Base-by-base conservation (phyloP, 1,284 basidiomycete genomes). In the Boletellus deceptivus region DNA sequence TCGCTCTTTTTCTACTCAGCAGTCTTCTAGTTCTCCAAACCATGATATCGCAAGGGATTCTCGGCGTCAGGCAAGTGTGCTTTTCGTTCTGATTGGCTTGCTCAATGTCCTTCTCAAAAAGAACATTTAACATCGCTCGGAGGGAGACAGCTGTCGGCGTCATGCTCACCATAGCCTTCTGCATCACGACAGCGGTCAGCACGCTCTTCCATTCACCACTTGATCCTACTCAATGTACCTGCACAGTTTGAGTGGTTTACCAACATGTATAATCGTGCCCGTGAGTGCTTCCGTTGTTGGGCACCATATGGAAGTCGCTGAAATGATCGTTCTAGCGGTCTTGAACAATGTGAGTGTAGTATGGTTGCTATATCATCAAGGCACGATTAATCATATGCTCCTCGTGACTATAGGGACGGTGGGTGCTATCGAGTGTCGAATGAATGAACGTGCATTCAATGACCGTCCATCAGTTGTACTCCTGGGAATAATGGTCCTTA, bases 31-130 rank as follows among this genome's bases (percentile, higher is more conserved):
- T 69, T 11, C 5, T 70, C 0, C 68, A 70, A 59, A 63, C 59
- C 4, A 69, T 70, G 64, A n/a, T 69, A 36, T 70, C 70, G n/a
- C 70, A 70, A 52, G 45, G 57, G 5, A 70, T 70, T 24, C 53
- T 70, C 6, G 69, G 68, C 3, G 54, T 72, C 20, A 61, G 65
- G 69, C 59, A 42, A 20, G 34, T n/a, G 40, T 10, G 2, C 8
- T 3, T 20, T 39, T 27, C 6, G 1, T 27, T 16, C 5, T 40
- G 20, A 20, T 16, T 22, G 34, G 16, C 24, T 27, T 22, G 16
- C 22, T 57, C 17, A 46, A 45, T 18, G 14, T 43, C 7, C 17
- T 11, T 35, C 29, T 18, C 37, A 37, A 44, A 44, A 11, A 72
- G 69, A 53, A 65, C 70, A 4, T 68, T 65, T 51, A 68, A 69